Conservation (phyloP, 306 rosid genomes). For the Pterocarpus santalinus region DNA sequence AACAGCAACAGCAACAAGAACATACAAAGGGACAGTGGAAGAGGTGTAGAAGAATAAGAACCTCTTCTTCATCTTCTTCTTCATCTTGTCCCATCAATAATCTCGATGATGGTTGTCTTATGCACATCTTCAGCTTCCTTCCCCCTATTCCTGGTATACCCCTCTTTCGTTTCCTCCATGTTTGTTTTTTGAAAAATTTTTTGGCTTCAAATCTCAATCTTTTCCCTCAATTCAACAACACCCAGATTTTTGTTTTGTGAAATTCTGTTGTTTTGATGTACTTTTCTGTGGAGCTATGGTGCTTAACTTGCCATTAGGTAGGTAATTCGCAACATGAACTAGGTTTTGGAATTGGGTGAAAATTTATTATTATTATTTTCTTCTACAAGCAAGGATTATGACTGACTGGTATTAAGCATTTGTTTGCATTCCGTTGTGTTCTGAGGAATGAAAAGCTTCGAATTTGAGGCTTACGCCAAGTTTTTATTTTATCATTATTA, state of each 20-base stretch:
- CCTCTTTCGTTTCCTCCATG: not conserved
- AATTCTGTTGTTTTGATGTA: slow-evolving; percentile 21
- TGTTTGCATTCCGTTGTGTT: slow-evolving; percentile 1
- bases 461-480: slow-evolving; percentile 16
- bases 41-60: slow-evolving; percentile 38
- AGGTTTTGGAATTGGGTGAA: slow-evolving; percentile 35
- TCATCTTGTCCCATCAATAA: slow-evolving; percentile 58
- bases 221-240: slow-evolving; percentile 42
- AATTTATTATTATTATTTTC: not conserved
- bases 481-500: too few relatives aligned
- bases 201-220: not conserved
- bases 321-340: slow-evolving; percentile 21
- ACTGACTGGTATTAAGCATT: slow-evolving; percentile 12
- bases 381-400: not conserved
- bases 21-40: slow-evolving; percentile 44
- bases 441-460: slow-evolving; percentile 19
- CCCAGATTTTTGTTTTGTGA: slow-evolving; percentile 35
- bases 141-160: slow-evolving; percentile 88
- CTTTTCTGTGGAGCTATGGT: slow-evolving; percentile 12
- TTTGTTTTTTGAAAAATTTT: not conserved
- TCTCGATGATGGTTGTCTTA: slow-evolving; percentile 92
- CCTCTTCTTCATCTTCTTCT: slow-evolving; percentile 47
- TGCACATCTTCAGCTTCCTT: slow-evolving; percentile 95
- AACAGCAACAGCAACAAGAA: not conserved
- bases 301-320: slow-evolving; percentile 8